Percentiles rank a stretch among this genome's conserved stretches.
Conservation (phyloP, 225 moss, liverwort and hornwort species). For the Sphagnum contortum region DNA sequence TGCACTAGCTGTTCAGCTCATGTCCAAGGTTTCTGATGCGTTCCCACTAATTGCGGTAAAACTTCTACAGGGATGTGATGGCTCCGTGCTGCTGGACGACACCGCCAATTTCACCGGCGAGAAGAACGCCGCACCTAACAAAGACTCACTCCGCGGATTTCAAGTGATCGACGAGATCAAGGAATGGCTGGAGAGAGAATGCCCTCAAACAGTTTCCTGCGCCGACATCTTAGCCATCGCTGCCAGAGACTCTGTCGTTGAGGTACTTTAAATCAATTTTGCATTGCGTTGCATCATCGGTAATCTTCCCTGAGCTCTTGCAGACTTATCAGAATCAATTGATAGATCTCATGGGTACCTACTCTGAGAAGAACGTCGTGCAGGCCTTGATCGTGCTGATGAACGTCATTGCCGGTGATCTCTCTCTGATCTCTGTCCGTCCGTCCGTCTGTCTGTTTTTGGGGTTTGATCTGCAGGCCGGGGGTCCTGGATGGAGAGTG, state of each 20-base stretch:
- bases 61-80: constrained; percentile 1
- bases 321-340: too few relatives aligned
- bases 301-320: too few relatives aligned
- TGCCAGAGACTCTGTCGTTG: constrained; percentile 5
- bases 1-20: neutral
- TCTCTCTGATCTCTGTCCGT: too few relatives aligned
- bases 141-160: neutral
- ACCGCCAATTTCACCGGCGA: neutral
- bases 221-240: constrained; percentile 5
- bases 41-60: neutral
- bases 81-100: constrained; percentile 1
- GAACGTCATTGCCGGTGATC: too few relatives aligned
- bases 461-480: too few relatives aligned
- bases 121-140: constrained; percentile 1
- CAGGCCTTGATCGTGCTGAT: too few relatives aligned
- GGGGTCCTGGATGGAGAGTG: too few relatives aligned
- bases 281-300: too few relatives aligned
- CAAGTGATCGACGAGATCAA: constrained; percentile 2
- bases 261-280: neutral
- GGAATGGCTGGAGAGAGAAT: neutral
- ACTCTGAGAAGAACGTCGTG: too few relatives aligned
- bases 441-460: too few relatives aligned
- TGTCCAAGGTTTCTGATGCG: neutral
- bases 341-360: too few relatives aligned
- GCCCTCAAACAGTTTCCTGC: constrained; percentile 1